Percentiles rank a stretch among this genome's conserved stretches.
These are phyloP conservation scores for Colletotrichum sp. DNA, from an alignment of 2,329 filamentous ascomycete genomes.

Conservation along the genomic window DNA sequence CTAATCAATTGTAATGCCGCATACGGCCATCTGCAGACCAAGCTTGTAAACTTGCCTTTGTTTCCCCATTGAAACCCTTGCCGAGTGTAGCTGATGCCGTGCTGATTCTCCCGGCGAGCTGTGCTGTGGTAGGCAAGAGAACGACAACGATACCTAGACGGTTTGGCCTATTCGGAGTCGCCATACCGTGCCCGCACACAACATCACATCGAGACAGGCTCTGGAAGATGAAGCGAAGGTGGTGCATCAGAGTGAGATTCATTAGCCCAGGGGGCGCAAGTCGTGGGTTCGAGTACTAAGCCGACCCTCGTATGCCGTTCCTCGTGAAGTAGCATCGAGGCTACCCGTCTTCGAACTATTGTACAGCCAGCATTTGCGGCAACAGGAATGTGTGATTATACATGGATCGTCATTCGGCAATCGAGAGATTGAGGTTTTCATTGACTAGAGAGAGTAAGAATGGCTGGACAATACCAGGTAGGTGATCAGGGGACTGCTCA, in stretches of 20 bases:
- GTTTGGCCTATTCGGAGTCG: background rate
- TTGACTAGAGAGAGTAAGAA: constrained; percentile 1
- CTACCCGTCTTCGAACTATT: constrained; percentile 13
- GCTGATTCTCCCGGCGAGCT: background rate
- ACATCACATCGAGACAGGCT: background rate
- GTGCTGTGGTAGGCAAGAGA: background rate
- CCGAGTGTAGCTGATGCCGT: background rate
- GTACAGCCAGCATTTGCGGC: constrained; percentile 21
- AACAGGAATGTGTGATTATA: constrained; percentile 14
- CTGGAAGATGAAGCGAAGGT: background rate
- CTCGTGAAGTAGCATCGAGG: constrained; percentile 3
- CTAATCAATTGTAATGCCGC: background rate
- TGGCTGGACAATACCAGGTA: background rate
- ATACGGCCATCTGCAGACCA: background rate
- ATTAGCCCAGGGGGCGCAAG: background rate
- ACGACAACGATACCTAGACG: background rate
- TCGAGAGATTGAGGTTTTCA: background rate
- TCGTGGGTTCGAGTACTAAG: background rate
- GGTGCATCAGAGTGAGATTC: constrained; percentile 2
- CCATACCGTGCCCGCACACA: background rate
- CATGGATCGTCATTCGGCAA: constrained; percentile 7
- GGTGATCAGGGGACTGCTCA: constrained; percentile 37
- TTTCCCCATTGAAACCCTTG: background rate
- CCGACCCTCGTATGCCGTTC: constrained; percentile 1
- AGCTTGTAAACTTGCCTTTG: background rate